Conservation (phyloP, 345 rosid species). For the Lagerstroemia speciosa region DNA sequence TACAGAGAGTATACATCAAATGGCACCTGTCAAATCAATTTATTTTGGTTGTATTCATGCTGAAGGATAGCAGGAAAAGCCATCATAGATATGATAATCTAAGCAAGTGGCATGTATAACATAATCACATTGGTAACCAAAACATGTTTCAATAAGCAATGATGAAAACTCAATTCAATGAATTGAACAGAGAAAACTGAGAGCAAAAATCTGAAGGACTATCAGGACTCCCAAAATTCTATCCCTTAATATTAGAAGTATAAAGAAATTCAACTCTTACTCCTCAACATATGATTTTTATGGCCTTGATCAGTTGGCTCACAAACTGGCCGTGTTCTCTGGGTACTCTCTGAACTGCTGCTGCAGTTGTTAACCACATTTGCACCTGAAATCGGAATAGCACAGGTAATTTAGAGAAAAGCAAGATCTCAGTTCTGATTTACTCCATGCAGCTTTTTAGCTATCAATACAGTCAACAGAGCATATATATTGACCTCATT, state of each 20-base stretch:
- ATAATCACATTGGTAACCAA: not conserved
- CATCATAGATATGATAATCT: not conserved
- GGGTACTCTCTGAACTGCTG: constrained; percentile 61
- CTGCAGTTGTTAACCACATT: constrained; percentile 40
- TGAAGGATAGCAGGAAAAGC: not conserved
- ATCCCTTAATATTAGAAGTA: not conserved
- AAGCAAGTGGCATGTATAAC: not conserved
- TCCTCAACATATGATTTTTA: constrained; percentile 48
- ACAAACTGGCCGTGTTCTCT: constrained; percentile 26
- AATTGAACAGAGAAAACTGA: not conserved
- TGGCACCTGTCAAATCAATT: not conserved
- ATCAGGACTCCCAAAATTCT: not conserved
- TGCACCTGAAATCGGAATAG: constrained; percentile 19
- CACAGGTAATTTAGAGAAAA: not conserved
- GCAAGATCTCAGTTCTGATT: not conserved
- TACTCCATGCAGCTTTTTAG: not conserved
- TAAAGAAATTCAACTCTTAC: constrained; percentile 14
- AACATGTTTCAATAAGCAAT: not conserved
- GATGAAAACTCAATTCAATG: not conserved
- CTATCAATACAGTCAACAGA: not conserved
- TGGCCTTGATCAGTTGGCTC: constrained; percentile 46
- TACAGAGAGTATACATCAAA: not conserved
- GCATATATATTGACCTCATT: not conserved
- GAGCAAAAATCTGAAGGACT: not conserved
- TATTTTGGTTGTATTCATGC: not conserved